Conservation (phyloP, 2,329 filamentous ascomycete species). For the Trichophyton verrucosum region DNA sequence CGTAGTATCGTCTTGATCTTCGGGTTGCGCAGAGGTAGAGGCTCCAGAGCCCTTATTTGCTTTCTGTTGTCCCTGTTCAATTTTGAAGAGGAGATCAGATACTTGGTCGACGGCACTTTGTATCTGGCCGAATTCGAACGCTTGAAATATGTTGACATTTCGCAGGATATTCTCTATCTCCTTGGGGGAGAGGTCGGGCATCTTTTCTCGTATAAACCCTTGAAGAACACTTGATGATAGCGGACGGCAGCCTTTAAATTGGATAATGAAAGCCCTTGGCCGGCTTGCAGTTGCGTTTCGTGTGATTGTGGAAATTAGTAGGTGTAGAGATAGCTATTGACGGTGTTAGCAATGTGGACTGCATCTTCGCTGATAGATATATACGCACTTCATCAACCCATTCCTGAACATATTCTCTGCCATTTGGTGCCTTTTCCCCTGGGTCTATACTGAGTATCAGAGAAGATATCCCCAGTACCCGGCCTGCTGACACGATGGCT, state of each 20-base stretch:
- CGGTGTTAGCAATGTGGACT: neutral
- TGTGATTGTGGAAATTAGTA: conserved; percentile 6
- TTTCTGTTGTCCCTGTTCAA: conserved; percentile 1
- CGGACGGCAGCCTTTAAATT: conserved; percentile 9
- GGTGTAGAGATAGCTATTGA: conserved; percentile 6
- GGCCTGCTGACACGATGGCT: conserved; percentile 1
- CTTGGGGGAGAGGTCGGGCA: conserved; percentile 6
- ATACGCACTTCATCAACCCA: conserved; percentile 8
- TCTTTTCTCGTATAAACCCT: conserved; percentile 7
- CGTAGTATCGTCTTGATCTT: neutral
- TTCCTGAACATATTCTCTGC: conserved; percentile 6
- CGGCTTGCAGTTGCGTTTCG: neutral
- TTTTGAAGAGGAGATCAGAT: conserved; percentile 11
- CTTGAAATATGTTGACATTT: conserved; percentile 11
- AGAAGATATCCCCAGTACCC: conserved; percentile 1
- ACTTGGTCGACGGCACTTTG: conserved; percentile 10
- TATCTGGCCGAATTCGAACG: conserved; percentile 12
- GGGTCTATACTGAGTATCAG: neutral
- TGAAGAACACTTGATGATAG: conserved; percentile 5
- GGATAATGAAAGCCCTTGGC: conserved; percentile 11
- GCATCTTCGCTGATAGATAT: too few relatives aligned
- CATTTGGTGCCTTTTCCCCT: conserved; percentile 7
- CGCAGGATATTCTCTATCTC: conserved; percentile 7
- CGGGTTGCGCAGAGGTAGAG: conserved; percentile 10
- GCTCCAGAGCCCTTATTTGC: neutral